phyloP scores from a whole-genome alignment of 73 alveolate species.

The Paramecium primaurelia region DNA sequence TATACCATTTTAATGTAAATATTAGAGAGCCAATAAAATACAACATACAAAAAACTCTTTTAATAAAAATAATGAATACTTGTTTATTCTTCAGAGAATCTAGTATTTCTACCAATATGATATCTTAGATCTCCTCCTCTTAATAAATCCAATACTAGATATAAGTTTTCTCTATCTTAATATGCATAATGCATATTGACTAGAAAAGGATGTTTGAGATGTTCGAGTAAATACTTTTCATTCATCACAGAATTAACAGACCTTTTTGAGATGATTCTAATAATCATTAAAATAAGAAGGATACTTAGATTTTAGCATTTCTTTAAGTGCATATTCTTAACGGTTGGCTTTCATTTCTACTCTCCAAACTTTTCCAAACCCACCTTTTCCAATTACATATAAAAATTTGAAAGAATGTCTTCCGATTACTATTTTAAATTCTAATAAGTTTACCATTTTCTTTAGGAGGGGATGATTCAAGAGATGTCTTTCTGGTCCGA shows the following conservation, averaged over 20 bases:
- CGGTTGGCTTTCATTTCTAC: constrained; percentile 33
- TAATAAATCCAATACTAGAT: constrained; percentile 64
- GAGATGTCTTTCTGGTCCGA: constrained; percentile 11
- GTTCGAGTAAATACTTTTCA: constrained; percentile 66
- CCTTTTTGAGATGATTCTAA: constrained; percentile 61
- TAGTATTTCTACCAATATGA: constrained; percentile 54
- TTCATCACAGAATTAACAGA: constrained; percentile 64
- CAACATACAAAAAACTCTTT: constrained; percentile 67
- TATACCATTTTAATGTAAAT: constrained; percentile 66
- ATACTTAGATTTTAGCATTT: constrained; percentile 39
- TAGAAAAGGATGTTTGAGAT: constrained; percentile 71
- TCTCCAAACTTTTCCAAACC: constrained; percentile 44
- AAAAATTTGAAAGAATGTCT: constrained; percentile 37
- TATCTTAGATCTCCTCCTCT: constrained; percentile 76
- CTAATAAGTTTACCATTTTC: not conserved
- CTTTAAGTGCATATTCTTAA: constrained; percentile 24
- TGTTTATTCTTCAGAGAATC: constrained; percentile 55
- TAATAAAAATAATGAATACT: not conserved
- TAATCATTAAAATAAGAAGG: not conserved
- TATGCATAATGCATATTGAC: constrained; percentile 74
- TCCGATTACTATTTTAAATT: not conserved
- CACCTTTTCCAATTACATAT: constrained; percentile 42
- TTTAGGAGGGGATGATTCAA: not conserved
- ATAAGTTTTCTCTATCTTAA: constrained; percentile 66
- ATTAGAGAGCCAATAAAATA: constrained; percentile 64